Evolutionary conservation across 2,329 filamentous ascomycete genomes (phyloP).

Genomic region (Ophiosphaerella herpotricha): DNA sequence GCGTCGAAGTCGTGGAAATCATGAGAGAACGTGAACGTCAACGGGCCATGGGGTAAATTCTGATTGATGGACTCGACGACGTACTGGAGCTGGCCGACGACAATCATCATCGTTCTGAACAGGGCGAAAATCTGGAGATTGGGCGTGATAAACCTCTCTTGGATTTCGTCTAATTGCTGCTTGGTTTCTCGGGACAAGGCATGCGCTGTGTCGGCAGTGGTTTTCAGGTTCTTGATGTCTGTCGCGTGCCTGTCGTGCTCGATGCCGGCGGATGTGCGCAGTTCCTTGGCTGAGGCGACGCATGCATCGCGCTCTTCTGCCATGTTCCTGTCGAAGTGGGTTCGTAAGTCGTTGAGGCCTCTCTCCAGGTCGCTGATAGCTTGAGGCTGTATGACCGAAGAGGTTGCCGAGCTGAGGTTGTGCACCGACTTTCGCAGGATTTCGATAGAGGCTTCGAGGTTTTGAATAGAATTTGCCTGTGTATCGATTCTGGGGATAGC

Average conservation of each 20-base stretch:
- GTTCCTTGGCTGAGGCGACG: constrained; percentile 1
- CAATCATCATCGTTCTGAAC: constrained; percentile 1
- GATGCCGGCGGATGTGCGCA: background rate
- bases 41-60: constrained; percentile 6
- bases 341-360: no score
- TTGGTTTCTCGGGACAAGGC: background rate
- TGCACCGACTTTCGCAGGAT: constrained; percentile 2
- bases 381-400: background rate
- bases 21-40: background rate
- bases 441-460: background rate
- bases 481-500: background rate
- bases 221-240: background rate
- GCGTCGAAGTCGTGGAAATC: background rate
- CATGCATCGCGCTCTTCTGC: background rate
- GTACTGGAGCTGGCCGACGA: constrained; percentile 3
- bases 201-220: background rate
- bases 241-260: constrained; percentile 5
- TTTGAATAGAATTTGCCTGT: background rate
- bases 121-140: constrained; percentile 7
- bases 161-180: background rate
- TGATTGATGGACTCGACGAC: constrained; percentile 9
- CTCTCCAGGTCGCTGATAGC: no score
- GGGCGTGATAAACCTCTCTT: constrained; percentile 7
- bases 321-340: no score
- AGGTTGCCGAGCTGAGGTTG: background rate